Evolutionary conservation across 2,329 filamentous ascomycete genomes (phyloP), one percentile per base, ranked within the genome.

Genomic region (Sporothrix protearum): DNA sequence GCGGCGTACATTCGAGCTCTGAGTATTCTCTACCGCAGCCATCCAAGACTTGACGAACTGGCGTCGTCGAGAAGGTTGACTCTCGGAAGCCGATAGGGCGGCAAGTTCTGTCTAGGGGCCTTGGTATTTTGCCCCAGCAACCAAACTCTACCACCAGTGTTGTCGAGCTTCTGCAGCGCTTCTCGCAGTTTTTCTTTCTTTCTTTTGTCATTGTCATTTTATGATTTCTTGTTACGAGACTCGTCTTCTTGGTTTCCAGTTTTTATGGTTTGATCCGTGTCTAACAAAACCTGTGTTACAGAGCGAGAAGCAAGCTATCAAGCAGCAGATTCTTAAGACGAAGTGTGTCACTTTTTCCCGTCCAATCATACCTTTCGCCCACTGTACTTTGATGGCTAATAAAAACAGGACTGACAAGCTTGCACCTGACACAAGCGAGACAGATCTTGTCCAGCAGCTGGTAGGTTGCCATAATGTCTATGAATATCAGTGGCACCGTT

Each of bases 371-470:
- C 1, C 9, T 12, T n/a, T 25, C 19, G 6, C 7, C 33, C 22
- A 25, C 61, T 28, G 6, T 30, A 22, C 42, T 49, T 57, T 10
- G 30, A 42, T 9, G 30, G 42, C 57, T 71, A 28, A 71, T 47
- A 14, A 4, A 30, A 74, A 70, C 76, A 86, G 86, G 75, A 86
- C 90, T n/a, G 83, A 86, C 36, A 83, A 80, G 28, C 82, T 96
- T 7, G 87, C 88, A 45, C 87, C 88, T 2, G 85, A 85, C 2
- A 83, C 92, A 74, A 88, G 87, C 73, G 95, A 97, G 80, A 90
- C 89, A 1, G 85, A 91, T 33, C 85, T 98, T 64, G 89, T 97
- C 49, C 94, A 97, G 78, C 88, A 92, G 76, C 83, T 98, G 71
- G 86, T 64, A 28, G 9, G 59, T 42, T 19, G 2, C 9, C 14